A percentile compares a stretch with the other conserved stretches of the same genome.
These are phyloP conservation scores for Irpex sp. DNA, from an alignment of 1,284 basidiomycete genomes.

Conservation along the genomic window DNA sequence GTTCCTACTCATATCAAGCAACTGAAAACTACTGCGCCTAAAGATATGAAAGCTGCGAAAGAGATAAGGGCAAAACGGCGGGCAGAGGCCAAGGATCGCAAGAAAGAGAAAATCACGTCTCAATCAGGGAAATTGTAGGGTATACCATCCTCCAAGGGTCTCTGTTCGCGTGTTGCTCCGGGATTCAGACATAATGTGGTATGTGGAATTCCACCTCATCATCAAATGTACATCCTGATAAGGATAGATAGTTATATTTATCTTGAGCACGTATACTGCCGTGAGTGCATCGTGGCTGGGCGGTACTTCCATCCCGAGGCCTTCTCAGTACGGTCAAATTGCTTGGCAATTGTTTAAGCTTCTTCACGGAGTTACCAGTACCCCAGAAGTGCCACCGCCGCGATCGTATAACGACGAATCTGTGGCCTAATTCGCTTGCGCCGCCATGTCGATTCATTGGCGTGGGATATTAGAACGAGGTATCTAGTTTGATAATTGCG, in stretches of 20 bases:
- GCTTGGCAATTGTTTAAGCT: too few species aligned
- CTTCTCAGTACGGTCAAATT: too few species aligned
- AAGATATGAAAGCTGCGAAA: slow-evolving; percentile 74
- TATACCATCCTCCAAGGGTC: background rate
- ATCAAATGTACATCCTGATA: background rate
- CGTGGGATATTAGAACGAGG: too few species aligned
- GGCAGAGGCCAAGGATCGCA: slow-evolving; percentile 45
- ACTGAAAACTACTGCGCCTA: slow-evolving; percentile 76
- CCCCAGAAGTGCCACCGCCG: too few species aligned
- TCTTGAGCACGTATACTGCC: too few species aligned
- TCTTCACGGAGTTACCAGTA: too few species aligned
- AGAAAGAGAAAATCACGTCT: slow-evolving; percentile 19
- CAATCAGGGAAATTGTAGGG: background rate
- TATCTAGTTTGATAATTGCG: too few species aligned
- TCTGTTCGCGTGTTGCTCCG: background rate
- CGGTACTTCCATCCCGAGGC: too few species aligned
- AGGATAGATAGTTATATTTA: background rate
- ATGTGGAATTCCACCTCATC: background rate
- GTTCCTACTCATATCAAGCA: slow-evolving; percentile 85
- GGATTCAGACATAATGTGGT: background rate
- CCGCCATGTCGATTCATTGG: too few species aligned
- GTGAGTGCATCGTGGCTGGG: too few species aligned
- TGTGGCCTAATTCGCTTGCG: too few species aligned
- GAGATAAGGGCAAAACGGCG: slow-evolving; percentile 55
- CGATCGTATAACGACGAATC: too few species aligned